Evolutionary conservation across 768 basidiomycete genomes (phyloP).

Genomic region (Pulveroboletus sp.): DNA sequence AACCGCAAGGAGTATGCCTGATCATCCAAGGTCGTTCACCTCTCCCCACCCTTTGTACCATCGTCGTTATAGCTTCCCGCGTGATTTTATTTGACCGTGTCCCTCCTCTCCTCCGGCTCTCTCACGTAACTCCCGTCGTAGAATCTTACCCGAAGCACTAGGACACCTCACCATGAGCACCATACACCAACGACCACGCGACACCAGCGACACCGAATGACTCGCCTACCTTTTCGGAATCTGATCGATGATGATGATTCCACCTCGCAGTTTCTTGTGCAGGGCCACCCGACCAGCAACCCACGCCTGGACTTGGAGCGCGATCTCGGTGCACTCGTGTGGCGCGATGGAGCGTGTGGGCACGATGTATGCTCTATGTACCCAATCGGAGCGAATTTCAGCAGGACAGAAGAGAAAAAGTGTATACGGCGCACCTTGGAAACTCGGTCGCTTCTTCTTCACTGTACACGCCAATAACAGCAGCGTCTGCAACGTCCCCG

Average conservation of each 20-base stretch:
- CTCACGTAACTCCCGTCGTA: constrained; percentile 72
- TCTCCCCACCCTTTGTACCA: no score
- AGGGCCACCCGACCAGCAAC: constrained; percentile 60
- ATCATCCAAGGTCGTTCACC: no score
- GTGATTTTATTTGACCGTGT: constrained; percentile 18
- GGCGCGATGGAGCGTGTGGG: constrained; percentile 14
- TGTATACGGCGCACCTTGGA: constrained; percentile 48
- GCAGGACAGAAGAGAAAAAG: background rate
- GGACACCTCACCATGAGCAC: background rate
- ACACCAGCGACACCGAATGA: no score
- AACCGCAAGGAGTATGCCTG: no score
- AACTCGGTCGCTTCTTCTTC: constrained; percentile 73
- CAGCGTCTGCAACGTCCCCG: constrained; percentile 71
- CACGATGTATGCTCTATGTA: constrained; percentile 55
- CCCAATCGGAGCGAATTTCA: background rate
- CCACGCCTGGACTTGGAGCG: constrained; percentile 57
- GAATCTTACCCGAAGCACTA: constrained; percentile 85
- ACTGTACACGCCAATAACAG: constrained; percentile 72
- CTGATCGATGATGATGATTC: constrained; percentile 52
- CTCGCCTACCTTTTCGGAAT: constrained; percentile 29
- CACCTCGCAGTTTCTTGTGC: constrained; percentile 79
- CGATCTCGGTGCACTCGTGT: constrained; percentile 32
- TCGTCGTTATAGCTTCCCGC: constrained; percentile 16
- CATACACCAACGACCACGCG: background rate
- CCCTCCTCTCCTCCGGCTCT: constrained; percentile 52